Conservation (phyloP, 2,329 filamentous ascomycete species). For the Dothistroma pini region DNA sequence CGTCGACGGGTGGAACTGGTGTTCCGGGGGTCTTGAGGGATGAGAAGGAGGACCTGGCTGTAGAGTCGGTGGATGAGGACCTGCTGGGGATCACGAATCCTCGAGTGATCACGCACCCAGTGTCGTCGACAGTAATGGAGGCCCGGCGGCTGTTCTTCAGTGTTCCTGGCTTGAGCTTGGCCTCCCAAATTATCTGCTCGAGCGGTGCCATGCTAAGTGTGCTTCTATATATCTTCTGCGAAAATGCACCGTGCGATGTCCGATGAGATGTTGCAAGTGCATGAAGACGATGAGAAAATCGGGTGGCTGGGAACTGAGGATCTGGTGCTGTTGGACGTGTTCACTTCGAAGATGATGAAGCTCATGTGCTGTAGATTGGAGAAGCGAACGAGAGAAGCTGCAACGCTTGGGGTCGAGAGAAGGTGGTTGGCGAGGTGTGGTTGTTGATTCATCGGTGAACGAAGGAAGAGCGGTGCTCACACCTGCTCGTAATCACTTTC, state of each 20-base stretch:
- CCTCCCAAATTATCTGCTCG: slow-evolving; percentile 19
- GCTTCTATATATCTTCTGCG: background rate
- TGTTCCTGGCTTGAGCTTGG: slow-evolving; percentile 11
- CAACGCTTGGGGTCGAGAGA: background rate
- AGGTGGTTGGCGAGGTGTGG: background rate
- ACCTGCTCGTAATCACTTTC: background rate
- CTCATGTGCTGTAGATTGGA: background rate
- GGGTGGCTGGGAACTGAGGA: slow-evolving; percentile 1
- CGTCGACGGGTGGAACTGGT: slow-evolving; percentile 14
- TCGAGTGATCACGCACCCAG: slow-evolving; percentile 21
- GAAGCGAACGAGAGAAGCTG: background rate
- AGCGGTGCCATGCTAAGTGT: slow-evolving; percentile 1
- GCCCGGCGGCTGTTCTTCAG: slow-evolving; percentile 11
- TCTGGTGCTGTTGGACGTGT: background rate
- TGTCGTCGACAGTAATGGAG: slow-evolving; percentile 19
- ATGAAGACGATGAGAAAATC: slow-evolving; percentile 1
- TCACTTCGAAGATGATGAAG: background rate
- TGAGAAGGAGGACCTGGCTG: slow-evolving; percentile 2
- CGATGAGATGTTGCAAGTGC: slow-evolving; percentile 8
- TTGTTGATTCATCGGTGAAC: background rate
- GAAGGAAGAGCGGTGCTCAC: background rate
- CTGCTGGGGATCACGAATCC: slow-evolving; percentile 22
- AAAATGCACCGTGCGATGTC: slow-evolving; percentile 9
- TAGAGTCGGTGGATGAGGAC: slow-evolving; percentile 16
- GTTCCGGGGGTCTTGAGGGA: slow-evolving; percentile 14